Evolutionary conservation across 371 early-diverging fungal species (phyloP), one percentile per base, ranked within the genome.

Genomic region (Saksenaea vasiformis): DNA sequence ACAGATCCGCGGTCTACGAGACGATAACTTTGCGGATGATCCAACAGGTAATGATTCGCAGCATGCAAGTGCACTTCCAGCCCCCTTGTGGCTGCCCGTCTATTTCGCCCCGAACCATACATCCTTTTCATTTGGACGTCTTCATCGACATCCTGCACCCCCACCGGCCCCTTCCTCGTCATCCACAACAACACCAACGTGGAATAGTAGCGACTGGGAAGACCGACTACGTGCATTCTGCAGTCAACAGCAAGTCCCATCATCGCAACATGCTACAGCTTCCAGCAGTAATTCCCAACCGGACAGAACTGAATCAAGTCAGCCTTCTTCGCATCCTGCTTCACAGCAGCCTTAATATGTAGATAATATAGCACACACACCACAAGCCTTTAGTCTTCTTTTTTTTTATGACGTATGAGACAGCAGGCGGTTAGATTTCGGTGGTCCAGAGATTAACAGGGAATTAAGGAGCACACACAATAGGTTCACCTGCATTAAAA

Each of bases 1-100:
- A 19, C 80, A 79, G 54, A 79, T 79, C 22, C 61, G 80, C 37
- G 77, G 70, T 5, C 56, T 71, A 41, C 51, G 61, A 54, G 62
- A 43, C 13, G 56, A 51, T 17, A 26, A 19, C 24, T 37, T 31
- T 8, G 34, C 13, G 2, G 60, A 44, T 0, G 44, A 43, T 59
- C 31, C 15, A 26, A 24, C 60, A 9, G 17, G 26, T 8, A 26
- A 53, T 4, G 44, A 51, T 35, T 58, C 59, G 37, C 43, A 59
- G 51, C 51, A 47, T 47, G 24, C 19, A n/a, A 47, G 24, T 24
- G 47, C 60, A 1, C 31, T 68, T 19, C 63, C 68, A 28, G 63
- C 68, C 19, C 68, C 68, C 2, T 24, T 68, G 13, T 68, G 68
- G 68, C 26, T 68, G 9, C 68, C 68, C 4, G 64, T 68, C 4